These are phyloP conservation scores for Naegleria fowleri DNA, from an alignment of 208 protist genomes.

Conservation along the genomic window DNA sequence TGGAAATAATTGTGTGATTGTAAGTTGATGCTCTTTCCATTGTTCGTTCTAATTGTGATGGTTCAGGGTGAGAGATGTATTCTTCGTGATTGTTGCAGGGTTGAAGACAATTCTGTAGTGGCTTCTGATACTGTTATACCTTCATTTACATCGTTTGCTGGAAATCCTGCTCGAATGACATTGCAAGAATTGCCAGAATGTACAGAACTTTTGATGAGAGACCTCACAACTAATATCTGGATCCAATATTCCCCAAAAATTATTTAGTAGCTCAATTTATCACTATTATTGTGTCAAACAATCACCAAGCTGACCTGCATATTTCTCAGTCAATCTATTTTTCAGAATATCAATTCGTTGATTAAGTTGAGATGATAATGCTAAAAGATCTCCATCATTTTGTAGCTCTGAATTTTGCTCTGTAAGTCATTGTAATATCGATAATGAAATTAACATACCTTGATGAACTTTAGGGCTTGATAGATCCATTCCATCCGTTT, in stretches of 20 bases:
- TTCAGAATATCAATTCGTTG: background rate
- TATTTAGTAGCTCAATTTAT: background rate
- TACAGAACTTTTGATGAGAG: background rate
- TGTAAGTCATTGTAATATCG: background rate
- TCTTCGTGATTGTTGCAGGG: background rate
- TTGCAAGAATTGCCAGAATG: background rate
- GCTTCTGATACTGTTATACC: background rate
- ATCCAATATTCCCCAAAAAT: background rate
- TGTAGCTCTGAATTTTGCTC: background rate
- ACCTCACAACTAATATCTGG: background rate
- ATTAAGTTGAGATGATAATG: background rate
- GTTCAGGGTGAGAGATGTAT: background rate
- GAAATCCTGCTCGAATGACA: background rate
- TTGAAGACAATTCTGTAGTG: background rate
- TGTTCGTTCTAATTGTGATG: background rate
- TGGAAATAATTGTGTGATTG: slow-evolving; percentile 26
- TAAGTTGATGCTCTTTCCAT: background rate
- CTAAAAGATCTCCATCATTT: background rate
- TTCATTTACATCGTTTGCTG: background rate
- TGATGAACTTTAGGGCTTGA: background rate
- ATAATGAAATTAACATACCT: background rate
- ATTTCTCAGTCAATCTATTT: background rate
- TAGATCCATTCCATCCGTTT: background rate
- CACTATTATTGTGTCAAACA: background rate
- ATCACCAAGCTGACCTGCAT: background rate